Conservation (phyloP, 228 moss, liverwort and hornwort genomes). For the Sphagnum magellanicum region DNA sequence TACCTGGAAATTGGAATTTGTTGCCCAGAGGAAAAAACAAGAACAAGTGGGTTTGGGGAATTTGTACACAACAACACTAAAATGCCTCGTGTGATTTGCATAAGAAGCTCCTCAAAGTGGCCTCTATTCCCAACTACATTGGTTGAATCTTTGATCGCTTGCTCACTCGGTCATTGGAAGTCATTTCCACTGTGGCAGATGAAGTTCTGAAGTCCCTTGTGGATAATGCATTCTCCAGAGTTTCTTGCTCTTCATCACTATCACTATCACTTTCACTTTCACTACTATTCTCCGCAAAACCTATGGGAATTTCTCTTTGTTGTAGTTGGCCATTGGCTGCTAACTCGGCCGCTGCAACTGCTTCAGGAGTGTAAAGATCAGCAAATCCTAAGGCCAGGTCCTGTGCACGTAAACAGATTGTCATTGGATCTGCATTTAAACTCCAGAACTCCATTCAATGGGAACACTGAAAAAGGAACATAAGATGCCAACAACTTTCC, state of each 20-base stretch:
- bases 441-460: neutral
- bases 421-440: neutral
- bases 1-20: no score
- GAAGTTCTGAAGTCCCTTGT: neutral
- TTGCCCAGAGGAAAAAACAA: no score
- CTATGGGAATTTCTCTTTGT: conserved; percentile 4
- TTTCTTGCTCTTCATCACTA: conserved; percentile 1
- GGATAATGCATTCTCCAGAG: neutral
- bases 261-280: conserved; percentile 18
- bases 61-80: no score
- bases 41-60: no score
- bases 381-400: conserved; percentile 84
- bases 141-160: neutral
- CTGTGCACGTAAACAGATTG: conserved; percentile 24
- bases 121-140: neutral
- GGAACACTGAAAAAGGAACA: neutral
- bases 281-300: conserved; percentile 24
- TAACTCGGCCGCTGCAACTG: conserved; percentile 76
- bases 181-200: neutral
- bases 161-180: neutral
- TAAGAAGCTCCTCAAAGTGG: no score
- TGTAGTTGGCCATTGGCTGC: conserved; percentile 53
- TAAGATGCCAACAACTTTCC: neutral
- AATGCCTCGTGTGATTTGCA: no score
- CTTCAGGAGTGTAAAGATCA: conserved; percentile 76